These are phyloP conservation scores for Kwoniella pini DNA, from an alignment of 768 basidiomycete species.

Conservation along the genomic window DNA sequence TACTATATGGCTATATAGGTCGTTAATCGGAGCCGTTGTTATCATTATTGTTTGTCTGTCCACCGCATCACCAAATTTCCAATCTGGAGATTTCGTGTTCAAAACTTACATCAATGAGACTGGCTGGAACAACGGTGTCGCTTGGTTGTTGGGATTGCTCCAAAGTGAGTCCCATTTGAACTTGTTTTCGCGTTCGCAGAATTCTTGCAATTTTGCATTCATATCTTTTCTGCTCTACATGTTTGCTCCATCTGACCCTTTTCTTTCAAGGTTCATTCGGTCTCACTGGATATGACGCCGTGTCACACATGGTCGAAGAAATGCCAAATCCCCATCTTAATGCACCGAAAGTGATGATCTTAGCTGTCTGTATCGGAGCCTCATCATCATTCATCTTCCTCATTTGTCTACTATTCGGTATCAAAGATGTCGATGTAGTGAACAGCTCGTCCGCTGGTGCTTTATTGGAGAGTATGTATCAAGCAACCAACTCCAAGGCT, in stretches of 20 bases:
- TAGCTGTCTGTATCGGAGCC: conserved; percentile 39
- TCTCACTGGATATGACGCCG: conserved; percentile 48
- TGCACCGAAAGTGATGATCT: conserved; percentile 43
- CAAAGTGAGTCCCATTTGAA: conserved; percentile 32
- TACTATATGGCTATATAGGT: too few species aligned
- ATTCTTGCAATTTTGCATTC: too few species aligned
- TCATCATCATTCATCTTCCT: conserved; percentile 39
- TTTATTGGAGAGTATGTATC: conserved; percentile 42
- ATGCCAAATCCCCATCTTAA: conserved; percentile 44
- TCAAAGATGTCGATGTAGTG: conserved; percentile 39
- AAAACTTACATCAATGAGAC: conserved; percentile 41
- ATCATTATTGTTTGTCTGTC: conserved; percentile 40
- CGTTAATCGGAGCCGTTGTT: conserved; percentile 34
- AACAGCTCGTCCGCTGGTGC: conserved; percentile 37
- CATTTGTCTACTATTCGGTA: conserved; percentile 40
- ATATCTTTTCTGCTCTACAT: too few species aligned
- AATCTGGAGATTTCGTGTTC: conserved; percentile 44
- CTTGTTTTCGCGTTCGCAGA: too few species aligned
- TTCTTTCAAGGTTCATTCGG: conserved; percentile 32
- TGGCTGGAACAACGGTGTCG: conserved; percentile 47
- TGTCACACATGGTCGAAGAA: conserved; percentile 49
- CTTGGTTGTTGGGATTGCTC: conserved; percentile 45
- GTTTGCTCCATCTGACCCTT: too few species aligned
- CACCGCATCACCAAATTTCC: conserved; percentile 32
- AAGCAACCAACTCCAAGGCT: conserved; percentile 35